These are phyloP conservation scores for Suillus fuscotomentosus DNA, from an alignment of 768 basidiomycete species.

Conservation along the genomic window DNA sequence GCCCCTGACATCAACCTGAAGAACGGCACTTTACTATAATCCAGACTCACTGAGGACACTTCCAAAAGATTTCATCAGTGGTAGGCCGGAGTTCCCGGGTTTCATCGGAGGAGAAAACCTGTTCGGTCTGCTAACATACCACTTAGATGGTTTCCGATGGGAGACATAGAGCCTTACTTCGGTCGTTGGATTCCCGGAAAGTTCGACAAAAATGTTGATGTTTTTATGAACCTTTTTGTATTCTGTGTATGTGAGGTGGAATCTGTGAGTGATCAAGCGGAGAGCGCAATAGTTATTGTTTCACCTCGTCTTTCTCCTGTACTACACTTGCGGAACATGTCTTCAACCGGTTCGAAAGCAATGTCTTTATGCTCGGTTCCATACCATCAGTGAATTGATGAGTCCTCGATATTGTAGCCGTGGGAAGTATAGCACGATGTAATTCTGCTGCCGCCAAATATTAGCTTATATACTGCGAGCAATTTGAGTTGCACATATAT, in stretches of 20 bases:
- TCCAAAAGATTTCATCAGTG: not conserved
- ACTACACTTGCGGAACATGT: not conserved
- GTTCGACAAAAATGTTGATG: not conserved
- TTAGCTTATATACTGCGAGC: no score
- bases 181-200: not conserved
- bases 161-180: not conserved
- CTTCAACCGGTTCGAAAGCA: not conserved
- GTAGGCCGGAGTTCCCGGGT: not conserved
- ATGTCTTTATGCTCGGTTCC: not conserved
- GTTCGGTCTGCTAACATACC: not conserved
- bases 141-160: not conserved
- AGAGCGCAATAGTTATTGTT: not conserved
- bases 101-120: not conserved
- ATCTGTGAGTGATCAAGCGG: not conserved
- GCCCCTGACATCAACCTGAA: not conserved
- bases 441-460: no score
- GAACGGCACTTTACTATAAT: not conserved
- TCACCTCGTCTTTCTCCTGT: not conserved
- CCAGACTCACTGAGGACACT: not conserved
- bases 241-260: not conserved
- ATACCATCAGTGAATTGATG: no score
- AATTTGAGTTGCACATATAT: no score
- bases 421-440: no score
- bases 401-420: no score
- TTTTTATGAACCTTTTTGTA: not conserved